These are phyloP conservation scores for Termitomyces sp. DNA, from an alignment of 768 basidiomycete genomes.

Conservation along the genomic window DNA sequence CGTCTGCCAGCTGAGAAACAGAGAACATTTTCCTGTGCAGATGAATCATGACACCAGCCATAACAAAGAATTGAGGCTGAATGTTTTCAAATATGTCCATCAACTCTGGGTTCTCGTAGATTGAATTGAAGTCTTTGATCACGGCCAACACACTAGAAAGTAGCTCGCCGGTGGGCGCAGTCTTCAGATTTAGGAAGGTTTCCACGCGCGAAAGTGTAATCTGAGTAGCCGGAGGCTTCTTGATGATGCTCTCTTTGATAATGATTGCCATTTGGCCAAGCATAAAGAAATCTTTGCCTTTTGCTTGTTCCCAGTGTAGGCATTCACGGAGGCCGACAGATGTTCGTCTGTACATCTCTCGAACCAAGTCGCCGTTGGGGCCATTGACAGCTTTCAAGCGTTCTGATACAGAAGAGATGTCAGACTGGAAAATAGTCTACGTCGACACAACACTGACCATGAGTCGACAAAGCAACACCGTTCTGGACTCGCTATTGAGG, in stretches of 20 bases:
- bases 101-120: slow-evolving; percentile 4
- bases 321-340: slow-evolving; percentile 28
- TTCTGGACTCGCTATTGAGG: slow-evolving; percentile 41
- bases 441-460: slow-evolving; percentile 26
- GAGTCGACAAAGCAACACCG: slow-evolving; percentile 43
- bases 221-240: slow-evolving; percentile 10
- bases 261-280: slow-evolving; percentile 31
- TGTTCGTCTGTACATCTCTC: slow-evolving; percentile 30
- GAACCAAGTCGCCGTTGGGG: slow-evolving; percentile 36
- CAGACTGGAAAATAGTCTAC: not conserved
- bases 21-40: slow-evolving; percentile 25
- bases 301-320: slow-evolving; percentile 36
- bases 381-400: slow-evolving; percentile 46
- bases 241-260: slow-evolving; percentile 7
- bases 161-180: not conserved
- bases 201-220: slow-evolving; percentile 19
- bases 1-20: slow-evolving; percentile 35
- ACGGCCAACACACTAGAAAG: not conserved
- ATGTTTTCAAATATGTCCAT: slow-evolving; percentile 16
- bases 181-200: slow-evolving; percentile 14
- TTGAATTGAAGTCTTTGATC: slow-evolving; percentile 13
- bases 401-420: slow-evolving; percentile 23
- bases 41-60: slow-evolving; percentile 35
- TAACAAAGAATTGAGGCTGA: slow-evolving; percentile 40
- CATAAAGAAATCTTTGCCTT: slow-evolving; percentile 42